Percentiles rank a stretch among this genome's conserved stretches.
Conservation (phyloP, 1,284 basidiomycete species). For the Ceratobasidium sp. region DNA sequence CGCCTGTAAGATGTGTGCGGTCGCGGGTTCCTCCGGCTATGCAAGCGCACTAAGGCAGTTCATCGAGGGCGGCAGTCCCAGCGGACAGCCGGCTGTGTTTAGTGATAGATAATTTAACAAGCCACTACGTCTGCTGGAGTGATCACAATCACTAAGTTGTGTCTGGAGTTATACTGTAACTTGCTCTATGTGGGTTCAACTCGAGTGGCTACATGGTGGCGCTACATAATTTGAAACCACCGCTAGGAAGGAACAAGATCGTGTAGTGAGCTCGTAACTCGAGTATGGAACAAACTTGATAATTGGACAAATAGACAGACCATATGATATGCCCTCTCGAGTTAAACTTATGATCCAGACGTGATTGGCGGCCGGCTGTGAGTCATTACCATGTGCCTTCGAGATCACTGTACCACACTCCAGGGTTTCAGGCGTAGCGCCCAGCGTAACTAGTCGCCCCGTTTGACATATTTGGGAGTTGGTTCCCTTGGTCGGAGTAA, state of each 20-base stretch:
- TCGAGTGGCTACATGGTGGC: not conserved
- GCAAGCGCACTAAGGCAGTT: too few relatives aligned
- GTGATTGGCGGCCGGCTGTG: conserved; percentile 30
- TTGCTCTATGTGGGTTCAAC: too few relatives aligned
- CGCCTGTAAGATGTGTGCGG: too few relatives aligned
- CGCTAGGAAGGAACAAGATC: not conserved
- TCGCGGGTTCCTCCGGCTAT: too few relatives aligned
- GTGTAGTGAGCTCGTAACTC: not conserved
- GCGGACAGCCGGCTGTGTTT: too few relatives aligned
- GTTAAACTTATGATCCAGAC: not conserved
- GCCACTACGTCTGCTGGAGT: too few relatives aligned
- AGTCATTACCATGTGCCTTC: not conserved
- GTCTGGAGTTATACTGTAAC: too few relatives aligned
- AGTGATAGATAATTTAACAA: too few relatives aligned
- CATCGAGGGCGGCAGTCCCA: too few relatives aligned
- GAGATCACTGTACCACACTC: not conserved
- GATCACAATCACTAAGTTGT: too few relatives aligned
- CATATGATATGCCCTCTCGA: not conserved
- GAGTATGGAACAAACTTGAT: conserved; percentile 5
- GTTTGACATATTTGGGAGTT: not conserved
- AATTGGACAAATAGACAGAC: not conserved
- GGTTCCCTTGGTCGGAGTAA: not conserved
- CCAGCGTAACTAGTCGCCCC: not conserved
- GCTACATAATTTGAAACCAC: not conserved
- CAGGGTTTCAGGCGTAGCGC: not conserved